Conservation (phyloP, 257 asterid genomes). For the Buddleja alternifolia region DNA sequence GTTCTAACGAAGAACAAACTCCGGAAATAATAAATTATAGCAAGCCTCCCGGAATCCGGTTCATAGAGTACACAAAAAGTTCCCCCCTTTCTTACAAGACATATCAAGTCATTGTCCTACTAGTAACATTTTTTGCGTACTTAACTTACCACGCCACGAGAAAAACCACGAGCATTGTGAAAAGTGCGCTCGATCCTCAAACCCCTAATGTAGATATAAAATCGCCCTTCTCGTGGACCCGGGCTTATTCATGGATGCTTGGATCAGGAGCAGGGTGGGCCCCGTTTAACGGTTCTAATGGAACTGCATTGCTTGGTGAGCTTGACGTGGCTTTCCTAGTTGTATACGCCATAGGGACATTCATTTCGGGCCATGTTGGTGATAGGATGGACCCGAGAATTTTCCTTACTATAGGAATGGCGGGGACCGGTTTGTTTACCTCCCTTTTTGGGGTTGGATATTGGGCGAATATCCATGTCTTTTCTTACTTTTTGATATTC, state of each 20-base stretch:
- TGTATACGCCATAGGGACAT: constrained; percentile 68
- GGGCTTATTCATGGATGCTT: constrained; percentile 26
- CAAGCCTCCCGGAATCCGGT: constrained; percentile 56
- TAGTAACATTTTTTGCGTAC: constrained; percentile 62
- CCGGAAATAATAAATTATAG: constrained; percentile 25
- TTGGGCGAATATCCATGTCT: constrained; percentile 56
- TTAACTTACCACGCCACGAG: constrained; percentile 65
- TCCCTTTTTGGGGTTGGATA: constrained; percentile 68
- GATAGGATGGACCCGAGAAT: constrained; percentile 62
- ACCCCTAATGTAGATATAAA: constrained; percentile 30
- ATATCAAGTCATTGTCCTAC: constrained; percentile 60
- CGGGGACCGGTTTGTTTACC: constrained; percentile 74
- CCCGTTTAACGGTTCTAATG: constrained; percentile 60
- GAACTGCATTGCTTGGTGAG: constrained; percentile 64
- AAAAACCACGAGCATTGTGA: constrained; percentile 76
- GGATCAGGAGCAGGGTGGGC: constrained; percentile 69
- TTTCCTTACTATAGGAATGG: constrained; percentile 63
- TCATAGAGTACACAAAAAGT: constrained; percentile 44
- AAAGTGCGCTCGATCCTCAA: constrained; percentile 73
- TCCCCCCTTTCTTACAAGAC: constrained; percentile 56
- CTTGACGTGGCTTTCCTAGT: constrained; percentile 71
- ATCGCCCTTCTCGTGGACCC: constrained; percentile 27
- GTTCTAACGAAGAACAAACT: constrained; percentile 38
- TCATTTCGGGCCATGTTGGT: constrained; percentile 64
- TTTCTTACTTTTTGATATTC: constrained; percentile 54